Conservation (phyloP, 768 basidiomycete genomes). For the Pleurotus salmoneostramineus region DNA sequence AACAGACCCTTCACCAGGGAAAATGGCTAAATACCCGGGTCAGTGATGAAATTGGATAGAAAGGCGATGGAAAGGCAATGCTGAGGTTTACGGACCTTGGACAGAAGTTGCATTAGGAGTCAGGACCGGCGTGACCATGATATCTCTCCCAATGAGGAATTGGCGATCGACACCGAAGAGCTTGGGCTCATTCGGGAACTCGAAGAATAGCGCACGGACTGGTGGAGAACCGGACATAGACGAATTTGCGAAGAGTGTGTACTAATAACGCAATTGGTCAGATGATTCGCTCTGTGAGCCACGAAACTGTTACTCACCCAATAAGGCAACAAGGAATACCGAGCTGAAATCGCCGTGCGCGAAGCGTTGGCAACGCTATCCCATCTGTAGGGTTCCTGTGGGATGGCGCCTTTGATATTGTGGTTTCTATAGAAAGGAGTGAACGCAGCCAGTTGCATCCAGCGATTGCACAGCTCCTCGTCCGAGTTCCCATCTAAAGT, state of each 20-base stretch:
- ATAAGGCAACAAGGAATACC: conserved; percentile 74
- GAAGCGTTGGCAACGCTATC: conserved; percentile 75
- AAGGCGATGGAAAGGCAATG: not conserved
- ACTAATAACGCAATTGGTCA: conserved; percentile 33
- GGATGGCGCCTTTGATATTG: conserved; percentile 56
- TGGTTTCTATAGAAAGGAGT: conserved; percentile 83
- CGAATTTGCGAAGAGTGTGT: conserved; percentile 69
- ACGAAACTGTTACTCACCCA: conserved; percentile 48
- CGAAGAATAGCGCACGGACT: conserved; percentile 71
- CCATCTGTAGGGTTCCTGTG: conserved; percentile 84
- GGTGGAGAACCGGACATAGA: conserved; percentile 65
- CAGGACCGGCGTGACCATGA: conserved; percentile 77
- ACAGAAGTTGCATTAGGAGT: conserved; percentile 65
- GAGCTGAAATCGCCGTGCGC: conserved; percentile 62
- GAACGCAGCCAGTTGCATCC: conserved; percentile 87
- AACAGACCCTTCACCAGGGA: conserved; percentile 57
- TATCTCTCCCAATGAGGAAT: conserved; percentile 66
- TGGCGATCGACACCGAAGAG: conserved; percentile 60
- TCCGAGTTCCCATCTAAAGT: conserved; percentile 19
- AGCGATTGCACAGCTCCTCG: conserved; percentile 79
- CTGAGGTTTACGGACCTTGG: conserved; percentile 37
- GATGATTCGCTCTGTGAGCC: conserved; percentile 1
- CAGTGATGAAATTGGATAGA: too few species aligned
- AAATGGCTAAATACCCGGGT: conserved; percentile 41
- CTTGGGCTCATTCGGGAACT: conserved; percentile 70